phyloP scores from a whole-genome alignment of 23 red algal genomes.

The Agarophyton chilense region DNA sequence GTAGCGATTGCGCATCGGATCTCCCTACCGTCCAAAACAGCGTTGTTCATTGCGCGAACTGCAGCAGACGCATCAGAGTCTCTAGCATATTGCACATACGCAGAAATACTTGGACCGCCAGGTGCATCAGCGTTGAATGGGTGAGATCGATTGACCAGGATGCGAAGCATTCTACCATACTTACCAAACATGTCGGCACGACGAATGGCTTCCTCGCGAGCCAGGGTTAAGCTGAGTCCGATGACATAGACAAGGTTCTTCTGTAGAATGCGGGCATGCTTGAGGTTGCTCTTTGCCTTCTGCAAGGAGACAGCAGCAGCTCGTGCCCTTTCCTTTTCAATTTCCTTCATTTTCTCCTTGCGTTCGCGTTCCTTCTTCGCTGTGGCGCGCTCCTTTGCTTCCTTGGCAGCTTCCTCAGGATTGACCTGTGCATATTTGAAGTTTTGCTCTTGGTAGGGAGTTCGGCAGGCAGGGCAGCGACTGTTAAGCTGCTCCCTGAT shows the following conservation, averaged over 20 bases:
- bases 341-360: conserved; percentile 58
- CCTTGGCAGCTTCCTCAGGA: conserved; percentile 67
- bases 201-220: conserved; percentile 78
- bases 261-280: conserved; percentile 81
- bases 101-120: conserved; percentile 81
- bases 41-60: conserved; percentile 74
- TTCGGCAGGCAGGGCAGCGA: conserved; percentile 95
- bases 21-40: conserved; percentile 85
- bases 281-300: conserved; percentile 80
- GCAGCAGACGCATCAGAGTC: conserved; percentile 82
- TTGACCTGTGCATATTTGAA: conserved; percentile 84
- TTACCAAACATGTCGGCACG: conserved; percentile 92
- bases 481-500: conserved; percentile 86
- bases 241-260: conserved; percentile 89
- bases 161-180: conserved; percentile 80
- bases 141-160: conserved; percentile 87
- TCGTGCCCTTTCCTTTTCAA: conserved; percentile 75
- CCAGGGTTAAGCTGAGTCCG: conserved; percentile 74
- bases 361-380: conserved; percentile 83
- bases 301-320: conserved; percentile 53
- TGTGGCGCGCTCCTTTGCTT: conserved; percentile 74
- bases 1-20: conserved; percentile 82
- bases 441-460: conserved; percentile 94
- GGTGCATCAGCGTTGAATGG: conserved; percentile 72
- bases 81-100: conserved; percentile 86